Evolutionary conservation across 495 filamentous ascomycete species (phyloP), one percentile per base, ranked within the genome.

Genomic region (Penicillium herquei): DNA sequence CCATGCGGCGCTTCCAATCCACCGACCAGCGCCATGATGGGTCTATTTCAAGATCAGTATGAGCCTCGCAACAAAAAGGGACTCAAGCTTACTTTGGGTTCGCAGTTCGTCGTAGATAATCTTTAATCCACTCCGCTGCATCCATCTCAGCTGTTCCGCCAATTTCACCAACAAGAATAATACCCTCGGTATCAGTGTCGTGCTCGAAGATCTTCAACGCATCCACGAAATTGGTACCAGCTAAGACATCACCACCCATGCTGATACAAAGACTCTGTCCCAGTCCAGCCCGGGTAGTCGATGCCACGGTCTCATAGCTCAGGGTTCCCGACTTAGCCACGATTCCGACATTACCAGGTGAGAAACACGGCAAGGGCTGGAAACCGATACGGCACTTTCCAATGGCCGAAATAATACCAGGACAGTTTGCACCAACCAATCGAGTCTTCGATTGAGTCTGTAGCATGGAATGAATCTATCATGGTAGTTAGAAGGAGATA

Each of bases 181-280:
- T 93, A 3, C 86, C 92, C 56, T 90, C 80, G 0, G 92, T 96
- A 54, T 89, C 83, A 30, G 81, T 68, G 58, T 96, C 89, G 39
- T 88, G 66, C 55, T 89, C 81, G 44, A 96, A 86, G 16, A 91
- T 77, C 46, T 78, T 78, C 49, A 96, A 66, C 2, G 83, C 91
- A 55, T 96, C 91, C 3, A 86, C 83, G 52, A 96, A 84, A 42
- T 86, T 87, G 2, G 91, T 97, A 0, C 92, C 91, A 0, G 89
- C 88, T 39, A 92, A 67, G 21, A 90, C 83, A 72, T 96, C 92
- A 1, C 92, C 92, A 3, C 92, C 92, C 77, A 96, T 87, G 14
- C 91, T 91, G 42, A 96, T 89, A 51, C 88, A 91, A 10, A 93
- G 74, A 65, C 87, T 92, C 69, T 96, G 92, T 0, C 92, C 91